phyloP scores from a whole-genome alignment of 1,284 basidiomycete genomes.

The Papiliotrema flavescens region DNA sequence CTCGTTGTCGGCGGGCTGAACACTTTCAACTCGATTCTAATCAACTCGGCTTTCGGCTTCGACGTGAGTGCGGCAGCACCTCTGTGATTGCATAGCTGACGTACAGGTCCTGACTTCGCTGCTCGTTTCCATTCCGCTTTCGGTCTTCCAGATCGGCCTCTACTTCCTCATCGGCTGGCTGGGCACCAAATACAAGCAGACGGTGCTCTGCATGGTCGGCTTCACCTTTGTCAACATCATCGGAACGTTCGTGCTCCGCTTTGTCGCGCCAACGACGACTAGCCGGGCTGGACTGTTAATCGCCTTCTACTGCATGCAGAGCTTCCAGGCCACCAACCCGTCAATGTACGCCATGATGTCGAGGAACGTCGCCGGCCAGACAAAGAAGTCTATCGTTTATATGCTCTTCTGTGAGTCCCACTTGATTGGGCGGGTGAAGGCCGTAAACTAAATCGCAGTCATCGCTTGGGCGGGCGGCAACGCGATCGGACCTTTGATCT shows the following conservation, averaged over 20 bases:
- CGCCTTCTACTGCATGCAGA: constrained; percentile 1
- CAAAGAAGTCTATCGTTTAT: constrained; percentile 32
- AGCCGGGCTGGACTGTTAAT: constrained; percentile 23
- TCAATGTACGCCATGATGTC: constrained; percentile 22
- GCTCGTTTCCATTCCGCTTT: constrained; percentile 22
- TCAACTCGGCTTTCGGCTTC: constrained; percentile 24
- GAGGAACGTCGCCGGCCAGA: constrained; percentile 29
- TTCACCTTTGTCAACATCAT: constrained; percentile 26
- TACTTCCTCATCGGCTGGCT: constrained; percentile 21
- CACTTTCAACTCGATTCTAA: constrained; percentile 17
- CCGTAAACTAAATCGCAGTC: constrained; percentile 4
- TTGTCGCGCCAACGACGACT: constrained; percentile 13
- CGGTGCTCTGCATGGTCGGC: constrained; percentile 20
- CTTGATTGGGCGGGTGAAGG: too few relatives aligned
- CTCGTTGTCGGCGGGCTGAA: constrained; percentile 29
- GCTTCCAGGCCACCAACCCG: constrained; percentile 9
- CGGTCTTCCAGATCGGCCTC: constrained; percentile 13
- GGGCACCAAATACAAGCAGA: constrained; percentile 21
- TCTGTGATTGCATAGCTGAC: neutral
- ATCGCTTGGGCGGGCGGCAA: constrained; percentile 37
- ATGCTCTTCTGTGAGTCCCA: constrained; percentile 17
- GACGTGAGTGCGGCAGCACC: neutral
- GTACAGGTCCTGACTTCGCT: constrained; percentile 3
- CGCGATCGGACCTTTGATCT: constrained; percentile 31
- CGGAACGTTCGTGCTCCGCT: constrained; percentile 26